Conservation (phyloP, 2,329 filamentous ascomycete genomes). For the Penicillium brasilianum region DNA sequence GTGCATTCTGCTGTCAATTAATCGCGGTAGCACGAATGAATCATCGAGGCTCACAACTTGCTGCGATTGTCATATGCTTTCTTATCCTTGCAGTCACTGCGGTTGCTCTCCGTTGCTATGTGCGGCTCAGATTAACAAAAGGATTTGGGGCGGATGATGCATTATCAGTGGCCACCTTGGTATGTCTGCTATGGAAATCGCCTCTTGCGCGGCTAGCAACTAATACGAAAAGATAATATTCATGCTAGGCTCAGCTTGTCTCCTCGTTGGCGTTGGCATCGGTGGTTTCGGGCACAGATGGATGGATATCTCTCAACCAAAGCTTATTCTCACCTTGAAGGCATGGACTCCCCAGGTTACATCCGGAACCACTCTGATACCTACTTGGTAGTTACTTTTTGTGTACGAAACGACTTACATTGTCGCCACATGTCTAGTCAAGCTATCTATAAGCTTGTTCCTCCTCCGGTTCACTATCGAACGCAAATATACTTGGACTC, state of each 20-base stretch:
- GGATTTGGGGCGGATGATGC: not conserved
- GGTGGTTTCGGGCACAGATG: not conserved
- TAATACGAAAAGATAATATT: not conserved
- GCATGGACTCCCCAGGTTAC: not conserved
- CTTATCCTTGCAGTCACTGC: not conserved
- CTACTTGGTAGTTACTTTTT: not conserved
- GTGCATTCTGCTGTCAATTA: not conserved
- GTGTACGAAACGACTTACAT: not conserved
- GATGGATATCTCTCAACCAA: not conserved
- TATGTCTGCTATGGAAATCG: not conserved
- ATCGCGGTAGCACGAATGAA: not conserved
- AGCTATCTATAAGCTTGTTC: not conserved
- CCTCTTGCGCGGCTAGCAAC: not conserved
- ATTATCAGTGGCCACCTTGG: not conserved
- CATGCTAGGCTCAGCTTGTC: not conserved
- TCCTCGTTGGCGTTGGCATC: not conserved
- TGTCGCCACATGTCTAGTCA: not conserved
- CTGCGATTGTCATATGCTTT: slow-evolving; percentile 1
- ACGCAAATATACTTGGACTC: not conserved
- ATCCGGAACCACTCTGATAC: not conserved
- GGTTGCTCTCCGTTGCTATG: not conserved
- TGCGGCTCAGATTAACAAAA: not conserved
- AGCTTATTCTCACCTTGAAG: not conserved
- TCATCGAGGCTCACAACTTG: not conserved
- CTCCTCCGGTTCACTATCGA: not conserved